Evolutionary conservation across 192 early-diverging fungal species (phyloP), one percentile per base, ranked within the genome.

Genomic region (Coemansia sp.): DNA sequence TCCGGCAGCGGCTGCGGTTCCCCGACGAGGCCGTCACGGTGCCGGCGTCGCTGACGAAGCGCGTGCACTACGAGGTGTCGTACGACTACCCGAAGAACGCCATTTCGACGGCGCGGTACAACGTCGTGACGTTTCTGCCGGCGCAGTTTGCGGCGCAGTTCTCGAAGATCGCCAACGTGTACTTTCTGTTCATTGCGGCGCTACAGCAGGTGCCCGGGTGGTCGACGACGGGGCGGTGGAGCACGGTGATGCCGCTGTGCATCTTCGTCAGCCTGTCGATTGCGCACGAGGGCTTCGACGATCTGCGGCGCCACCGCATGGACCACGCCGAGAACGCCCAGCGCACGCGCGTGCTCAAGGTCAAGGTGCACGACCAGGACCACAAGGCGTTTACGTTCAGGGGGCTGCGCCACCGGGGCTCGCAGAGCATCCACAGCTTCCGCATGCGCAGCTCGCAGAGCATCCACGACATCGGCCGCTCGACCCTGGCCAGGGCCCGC

Each of bases 81-180:
- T 83, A 83, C 67, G 81, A 83, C 59, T 73, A 78, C 60, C 81
- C 81, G 2, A 83, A 83, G 62, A 83, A 83, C 50, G 82, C 63
- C 14, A 84, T 79, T 29, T 83, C 81, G 17, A 96, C 97, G 0
- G 90, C 93, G 3, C 95, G 96, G 60, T 99, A 99, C 80, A 94
- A 90, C 17, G 46, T 89, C 3, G 62, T 92, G 31, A 89, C 92
- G 0, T 99, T 98, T 72, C 70, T 99, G 45, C 96, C 96, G 16
- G 95, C 94, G 64, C 97, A 98, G 74, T 72, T 99, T 59, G 93
- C 92, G 70, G 96, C 96, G 79, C 98, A 99, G 84, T 99, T 99
- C 75, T 90, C 93, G 33, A 88, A 89, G 44, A 85, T 98, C 9
- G 98, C 97, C 48, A 99, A 99, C 74, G 84, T 98, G 36, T 99